A percentile compares a stretch with the other conserved stretches of the same genome.
Evolutionary conservation across 1,139 yeast species (phyloP).

Genomic region (Suhomyces taliae): DNA sequence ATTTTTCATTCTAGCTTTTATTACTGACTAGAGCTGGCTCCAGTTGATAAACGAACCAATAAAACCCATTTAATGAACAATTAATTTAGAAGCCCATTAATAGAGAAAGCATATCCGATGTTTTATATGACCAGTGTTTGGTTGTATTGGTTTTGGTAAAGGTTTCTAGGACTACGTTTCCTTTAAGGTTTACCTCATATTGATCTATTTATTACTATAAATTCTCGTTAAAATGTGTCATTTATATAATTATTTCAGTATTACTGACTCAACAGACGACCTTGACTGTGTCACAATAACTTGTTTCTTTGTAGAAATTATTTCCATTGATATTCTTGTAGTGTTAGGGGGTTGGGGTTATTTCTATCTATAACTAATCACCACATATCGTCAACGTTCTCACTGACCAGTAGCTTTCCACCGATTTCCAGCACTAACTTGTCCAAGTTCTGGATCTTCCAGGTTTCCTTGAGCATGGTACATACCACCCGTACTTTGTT

Average conservation of each 20-base stretch:
- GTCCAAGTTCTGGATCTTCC: slow-evolving; percentile 36
- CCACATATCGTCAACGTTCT: slow-evolving; percentile 49
- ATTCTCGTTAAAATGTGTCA: not conserved
- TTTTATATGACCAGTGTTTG: no score
- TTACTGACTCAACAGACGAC: not conserved
- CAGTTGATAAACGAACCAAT: not conserved
- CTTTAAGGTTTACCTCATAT: no score
- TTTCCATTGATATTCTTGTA: not conserved
- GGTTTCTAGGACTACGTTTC: no score
- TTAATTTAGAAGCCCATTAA: no score
- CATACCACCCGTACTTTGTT: slow-evolving; percentile 54
- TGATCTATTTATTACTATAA: no score
- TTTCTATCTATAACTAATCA: slow-evolving; percentile 13
- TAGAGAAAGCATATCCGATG: no score
- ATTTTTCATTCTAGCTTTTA: slow-evolving; percentile 20
- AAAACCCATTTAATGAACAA: no score
- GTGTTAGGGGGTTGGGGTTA: not conserved
- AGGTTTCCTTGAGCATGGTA: slow-evolving; percentile 33
- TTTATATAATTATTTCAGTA: not conserved
- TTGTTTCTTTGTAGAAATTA: no score
- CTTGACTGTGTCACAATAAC: no score
- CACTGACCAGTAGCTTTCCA: slow-evolving; percentile 41
- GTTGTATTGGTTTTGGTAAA: no score
- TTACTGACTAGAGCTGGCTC: not conserved
- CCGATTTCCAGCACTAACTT: slow-evolving; percentile 37